These are phyloP conservation scores for Ophiocordyceps australis DNA, from an alignment of 2,329 filamentous ascomycete species.

Conservation along the genomic window DNA sequence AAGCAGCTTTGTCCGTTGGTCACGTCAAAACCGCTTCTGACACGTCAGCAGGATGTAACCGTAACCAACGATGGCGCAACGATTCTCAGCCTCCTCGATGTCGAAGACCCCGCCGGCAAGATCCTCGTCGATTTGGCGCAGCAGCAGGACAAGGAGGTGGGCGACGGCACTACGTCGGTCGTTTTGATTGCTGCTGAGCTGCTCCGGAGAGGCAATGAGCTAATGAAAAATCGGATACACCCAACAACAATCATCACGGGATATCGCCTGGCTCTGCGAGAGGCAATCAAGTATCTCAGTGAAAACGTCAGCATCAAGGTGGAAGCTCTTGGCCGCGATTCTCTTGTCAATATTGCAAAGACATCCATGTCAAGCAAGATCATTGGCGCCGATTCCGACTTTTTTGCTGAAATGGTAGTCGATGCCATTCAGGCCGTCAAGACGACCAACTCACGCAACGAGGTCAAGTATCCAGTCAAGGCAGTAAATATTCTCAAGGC, in stretches of 20 bases:
- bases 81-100: constrained; percentile 84
- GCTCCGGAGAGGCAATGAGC: constrained; percentile 81
- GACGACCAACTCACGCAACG: constrained; percentile 74
- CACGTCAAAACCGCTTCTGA: constrained; percentile 1
- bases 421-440: constrained; percentile 94
- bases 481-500: constrained; percentile 98
- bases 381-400: constrained; percentile 87
- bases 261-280: constrained; percentile 84
- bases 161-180: constrained; percentile 94
- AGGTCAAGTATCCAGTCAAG: constrained; percentile 95
- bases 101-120: constrained; percentile 96
- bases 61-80: constrained; percentile 98
- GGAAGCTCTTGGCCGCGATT: constrained; percentile 76
- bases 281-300: constrained; percentile 97
- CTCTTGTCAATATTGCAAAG: constrained; percentile 86
- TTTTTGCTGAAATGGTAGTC: constrained; percentile 94
- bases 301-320: constrained; percentile 96
- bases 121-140: constrained; percentile 95
- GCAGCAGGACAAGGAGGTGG: constrained; percentile 97
- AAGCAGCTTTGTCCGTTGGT: constrained; percentile 15
- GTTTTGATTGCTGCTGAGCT: constrained; percentile 95
- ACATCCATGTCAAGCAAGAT: constrained; percentile 99
- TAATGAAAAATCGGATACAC: constrained; percentile 99
- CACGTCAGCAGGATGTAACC: constrained; percentile 61
- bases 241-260: constrained; percentile 98